Conservation (phyloP, 2,329 filamentous ascomycete genomes). For the Capronia americana region DNA sequence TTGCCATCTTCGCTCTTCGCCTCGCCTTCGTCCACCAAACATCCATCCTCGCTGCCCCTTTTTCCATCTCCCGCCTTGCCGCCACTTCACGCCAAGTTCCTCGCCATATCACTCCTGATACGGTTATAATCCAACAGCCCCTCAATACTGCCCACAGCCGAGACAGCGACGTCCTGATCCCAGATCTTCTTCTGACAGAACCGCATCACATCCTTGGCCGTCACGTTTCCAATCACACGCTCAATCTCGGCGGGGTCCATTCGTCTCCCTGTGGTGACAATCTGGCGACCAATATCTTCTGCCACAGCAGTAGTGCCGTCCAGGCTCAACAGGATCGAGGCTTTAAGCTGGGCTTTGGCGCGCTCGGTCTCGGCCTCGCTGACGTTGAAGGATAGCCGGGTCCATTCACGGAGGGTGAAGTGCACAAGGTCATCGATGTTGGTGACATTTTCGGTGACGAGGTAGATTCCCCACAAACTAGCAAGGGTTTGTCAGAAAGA, state of each 20-base stretch:
- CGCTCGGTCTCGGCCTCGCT: constrained; percentile 91
- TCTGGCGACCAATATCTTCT: constrained; percentile 98
- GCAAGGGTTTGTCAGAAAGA: background rate
- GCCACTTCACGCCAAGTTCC: constrained; percentile 61
- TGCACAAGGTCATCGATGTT: constrained; percentile 93
- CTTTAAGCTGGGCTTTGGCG: constrained; percentile 98
- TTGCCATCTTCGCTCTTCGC: constrained; percentile 2
- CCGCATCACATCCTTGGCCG: constrained; percentile 95
- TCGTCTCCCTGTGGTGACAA: constrained; percentile 94
- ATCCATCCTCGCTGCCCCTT: background rate
- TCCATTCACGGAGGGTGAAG: constrained; percentile 98
- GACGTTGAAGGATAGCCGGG: constrained; percentile 88
- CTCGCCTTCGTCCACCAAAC: background rate
- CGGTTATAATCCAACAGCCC: constrained; percentile 65
- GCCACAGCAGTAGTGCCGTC: constrained; percentile 97
- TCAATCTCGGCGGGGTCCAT: constrained; percentile 94
- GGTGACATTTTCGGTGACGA: constrained; percentile 87
- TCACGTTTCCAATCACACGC: constrained; percentile 84
- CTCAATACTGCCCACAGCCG: constrained; percentile 91
- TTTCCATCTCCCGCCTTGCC: background rate
- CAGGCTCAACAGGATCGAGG: constrained; percentile 93
- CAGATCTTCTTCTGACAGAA: constrained; percentile 95
- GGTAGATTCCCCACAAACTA: constrained; percentile 99
- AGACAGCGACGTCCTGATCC: constrained; percentile 96
- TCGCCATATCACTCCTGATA: constrained; percentile 80